Base-by-base conservation (phyloP, 2,329 filamentous ascomycete genomes). In the Tolypocladium endophyticum region DNA sequence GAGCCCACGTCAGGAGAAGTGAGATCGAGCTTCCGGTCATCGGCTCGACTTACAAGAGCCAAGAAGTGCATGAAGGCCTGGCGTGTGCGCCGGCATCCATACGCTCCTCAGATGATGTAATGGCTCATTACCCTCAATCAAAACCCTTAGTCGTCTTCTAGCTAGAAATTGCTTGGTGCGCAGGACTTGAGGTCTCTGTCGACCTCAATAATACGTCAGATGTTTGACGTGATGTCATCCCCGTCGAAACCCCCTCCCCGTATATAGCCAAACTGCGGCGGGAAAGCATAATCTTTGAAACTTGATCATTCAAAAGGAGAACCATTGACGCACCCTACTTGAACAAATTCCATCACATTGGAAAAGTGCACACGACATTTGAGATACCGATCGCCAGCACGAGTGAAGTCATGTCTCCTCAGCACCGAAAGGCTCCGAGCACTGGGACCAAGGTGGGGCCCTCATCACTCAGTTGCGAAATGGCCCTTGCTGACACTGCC, bases 391-490 rank as follows among this genome's bases (percentile, higher is more conserved):
- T n/a, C 23, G 33, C 28, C 50, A 53, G 30, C 3, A n/a, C 35
- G 35, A 36, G 35, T 36, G 35, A 16, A 25, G 28, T 6, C 56
- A 60, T 60, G 59, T 41, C 59, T 36, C 18, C 36, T 25, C 59
- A 60, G 36, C 30, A 60, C 33, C 59, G 56, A 53, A 65, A 62
- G 56, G 53, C 60, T 3, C 62, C 62, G n/a, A 54, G 55, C n/a
- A 30, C 61, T 20, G 63, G 63, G 38, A 64, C 61, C 43, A 64
- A 64, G 61, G 63, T 62, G 54, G 9, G 43, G n/a, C 7, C 25
- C n/a, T n/a, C 35, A 3, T 39, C 25, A 14, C 30, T 14, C 50
- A 1, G 6, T 7, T 20, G 30, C 14, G 7, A 28, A 18, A n/a
- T 47, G 58, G 58, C n/a, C 9, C 33, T 45, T 47, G 39, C 55